A percentile compares a stretch with the other conserved stretches of the same genome.
phyloP scores from a whole-genome alignment of 2,329 filamentous ascomycete species.

The Arthrobotrys megalospora region DNA sequence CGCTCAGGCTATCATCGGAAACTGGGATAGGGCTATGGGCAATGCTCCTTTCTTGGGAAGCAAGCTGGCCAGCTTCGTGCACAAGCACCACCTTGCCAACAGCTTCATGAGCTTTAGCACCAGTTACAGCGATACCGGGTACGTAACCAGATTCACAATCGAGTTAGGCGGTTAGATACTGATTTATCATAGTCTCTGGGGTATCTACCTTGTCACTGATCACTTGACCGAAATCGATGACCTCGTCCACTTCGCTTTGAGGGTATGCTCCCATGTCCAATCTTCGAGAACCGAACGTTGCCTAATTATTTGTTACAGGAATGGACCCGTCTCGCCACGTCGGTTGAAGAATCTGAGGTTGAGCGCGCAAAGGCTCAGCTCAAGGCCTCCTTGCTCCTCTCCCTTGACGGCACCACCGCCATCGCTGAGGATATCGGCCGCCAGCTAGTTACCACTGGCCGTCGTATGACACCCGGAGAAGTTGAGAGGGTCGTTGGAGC shows the following conservation, averaged over 20 bases:
- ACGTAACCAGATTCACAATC: slow-evolving; percentile 67
- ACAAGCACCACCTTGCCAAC: slow-evolving; percentile 95
- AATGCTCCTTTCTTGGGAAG: slow-evolving; percentile 97
- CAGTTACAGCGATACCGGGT: slow-evolving; percentile 99
- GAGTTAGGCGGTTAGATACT: slow-evolving; percentile 19
- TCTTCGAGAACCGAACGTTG: not conserved
- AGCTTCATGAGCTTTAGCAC: slow-evolving; percentile 99
- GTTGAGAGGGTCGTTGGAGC: slow-evolving; percentile 91
- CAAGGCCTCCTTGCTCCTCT: slow-evolving; percentile 97
- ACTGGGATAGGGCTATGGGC: slow-evolving; percentile 99
- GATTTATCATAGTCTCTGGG: slow-evolving; percentile 83
- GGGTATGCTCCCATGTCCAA: slow-evolving; percentile 66
- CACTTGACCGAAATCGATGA: slow-evolving; percentile 90
- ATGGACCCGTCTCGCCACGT: slow-evolving; percentile 94
- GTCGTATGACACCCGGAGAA: slow-evolving; percentile 90
- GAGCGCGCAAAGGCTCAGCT: slow-evolving; percentile 99
- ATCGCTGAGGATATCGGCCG: slow-evolving; percentile 98
- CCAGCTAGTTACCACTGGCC: slow-evolving; percentile 97
- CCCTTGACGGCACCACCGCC: slow-evolving; percentile 96
- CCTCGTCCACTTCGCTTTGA: slow-evolving; percentile 96
- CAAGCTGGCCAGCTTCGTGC: slow-evolving; percentile 95
- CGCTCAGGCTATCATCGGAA: slow-evolving; percentile 97
- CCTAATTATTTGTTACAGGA: slow-evolving; percentile 69
- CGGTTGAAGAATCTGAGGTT: slow-evolving; percentile 89
- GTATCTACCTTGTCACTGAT: slow-evolving; percentile 97